Conservation (phyloP, 2,329 filamentous ascomycete genomes). For the Bimuria novae-zelandiae region DNA sequence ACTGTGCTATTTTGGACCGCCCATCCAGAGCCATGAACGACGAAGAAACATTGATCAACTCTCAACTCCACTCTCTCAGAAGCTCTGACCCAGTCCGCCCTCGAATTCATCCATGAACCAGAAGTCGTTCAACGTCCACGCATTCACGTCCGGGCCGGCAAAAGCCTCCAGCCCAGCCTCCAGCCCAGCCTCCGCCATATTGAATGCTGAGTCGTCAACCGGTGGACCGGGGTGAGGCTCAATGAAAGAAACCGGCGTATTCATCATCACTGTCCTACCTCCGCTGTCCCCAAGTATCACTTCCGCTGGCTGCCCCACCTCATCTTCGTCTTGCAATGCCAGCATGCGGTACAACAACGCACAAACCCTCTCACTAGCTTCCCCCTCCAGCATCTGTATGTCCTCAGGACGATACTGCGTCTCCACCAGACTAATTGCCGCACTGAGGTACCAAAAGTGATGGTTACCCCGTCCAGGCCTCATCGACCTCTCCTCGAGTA, state of each 20-base stretch:
- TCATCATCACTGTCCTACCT: background rate
- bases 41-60: no score
- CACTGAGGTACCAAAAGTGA: constrained; percentile 42
- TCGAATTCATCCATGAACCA: constrained; percentile 21
- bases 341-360: constrained; percentile 25
- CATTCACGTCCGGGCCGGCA: constrained; percentile 12
- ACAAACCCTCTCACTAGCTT: constrained; percentile 26
- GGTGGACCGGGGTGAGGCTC: no score
- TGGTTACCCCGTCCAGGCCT: constrained; percentile 43
- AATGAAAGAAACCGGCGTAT: background rate
- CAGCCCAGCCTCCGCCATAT: background rate
- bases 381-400: constrained; percentile 25
- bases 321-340: constrained; percentile 22
- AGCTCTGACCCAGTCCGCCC: background rate
- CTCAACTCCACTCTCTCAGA: no score
- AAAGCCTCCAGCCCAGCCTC: constrained; percentile 16
- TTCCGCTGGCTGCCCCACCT: constrained; percentile 16
- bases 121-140: constrained; percentile 27
- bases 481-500: constrained; percentile 42
- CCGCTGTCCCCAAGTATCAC: background rate
- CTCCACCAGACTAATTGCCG: constrained; percentile 37
- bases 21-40: no score
- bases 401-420: constrained; percentile 27
- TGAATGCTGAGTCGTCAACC: no score
- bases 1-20: no score